Percentiles rank a stretch among this genome's conserved stretches.
Evolutionary conservation across 164 flowering plant species (phyloP).

Genomic region (Aristolochia contorta): DNA sequence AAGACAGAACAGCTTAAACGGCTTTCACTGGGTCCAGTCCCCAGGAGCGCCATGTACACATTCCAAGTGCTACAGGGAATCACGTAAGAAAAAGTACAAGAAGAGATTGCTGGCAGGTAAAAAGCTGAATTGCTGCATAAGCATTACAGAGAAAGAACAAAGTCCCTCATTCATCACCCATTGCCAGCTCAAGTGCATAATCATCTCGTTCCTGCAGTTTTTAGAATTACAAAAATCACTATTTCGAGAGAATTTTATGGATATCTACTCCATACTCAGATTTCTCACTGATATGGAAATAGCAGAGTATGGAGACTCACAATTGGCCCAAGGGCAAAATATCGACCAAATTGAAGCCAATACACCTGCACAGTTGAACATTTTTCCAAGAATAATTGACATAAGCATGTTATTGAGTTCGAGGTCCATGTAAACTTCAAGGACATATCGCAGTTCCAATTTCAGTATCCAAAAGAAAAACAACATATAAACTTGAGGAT

Average conservation of each 20-base stretch:
- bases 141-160: no score
- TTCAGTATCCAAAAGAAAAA: neutral
- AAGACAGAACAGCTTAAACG: no score
- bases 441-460: neutral
- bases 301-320: conserved; percentile 34
- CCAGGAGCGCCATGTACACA: no score
- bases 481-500: no score
- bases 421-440: neutral
- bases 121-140: no score
- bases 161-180: conserved; percentile 1
- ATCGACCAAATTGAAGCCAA: conserved; percentile 99
- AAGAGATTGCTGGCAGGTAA: no score
- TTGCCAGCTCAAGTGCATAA: conserved; percentile 75
- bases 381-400: neutral
- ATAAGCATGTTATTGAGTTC: neutral
- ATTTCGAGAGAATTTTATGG: neutral
- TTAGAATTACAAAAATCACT: neutral
- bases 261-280: neutral
- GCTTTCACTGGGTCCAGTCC: no score
- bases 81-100: no score
- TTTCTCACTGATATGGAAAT: neutral
- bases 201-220: conserved; percentile 78
- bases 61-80: no score
- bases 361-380: conserved; percentile 52
- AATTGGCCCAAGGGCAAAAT: conserved; percentile 89